Evolutionary conservation across 495 filamentous ascomycete genomes (phyloP).

Genomic region (Aspergillus saccharolyticus): DNA sequence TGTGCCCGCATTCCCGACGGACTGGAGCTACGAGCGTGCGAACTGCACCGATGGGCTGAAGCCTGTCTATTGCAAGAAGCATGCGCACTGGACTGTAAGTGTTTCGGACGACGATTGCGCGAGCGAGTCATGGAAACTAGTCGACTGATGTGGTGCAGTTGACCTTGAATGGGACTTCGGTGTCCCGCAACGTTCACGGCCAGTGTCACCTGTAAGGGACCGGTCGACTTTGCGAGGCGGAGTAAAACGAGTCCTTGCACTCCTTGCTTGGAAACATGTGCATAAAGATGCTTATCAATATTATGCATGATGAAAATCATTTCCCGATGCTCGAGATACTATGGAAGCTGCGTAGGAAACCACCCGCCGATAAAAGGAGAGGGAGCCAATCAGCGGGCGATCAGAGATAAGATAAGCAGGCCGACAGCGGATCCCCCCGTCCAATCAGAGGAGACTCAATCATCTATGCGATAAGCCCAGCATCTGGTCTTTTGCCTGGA

Average conservation of each 20-base stretch:
- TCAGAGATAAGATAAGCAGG: not conserved
- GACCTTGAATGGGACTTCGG: not conserved
- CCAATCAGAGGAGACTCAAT: not conserved
- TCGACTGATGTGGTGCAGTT: not conserved
- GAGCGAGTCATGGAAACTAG: no score
- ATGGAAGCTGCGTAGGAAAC: no score
- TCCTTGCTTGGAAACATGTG: not conserved
- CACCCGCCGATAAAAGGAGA: no score
- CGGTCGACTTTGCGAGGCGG: not conserved
- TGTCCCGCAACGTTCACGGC: not conserved
- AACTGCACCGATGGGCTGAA: not conserved
- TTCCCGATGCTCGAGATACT: no score
- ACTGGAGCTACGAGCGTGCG: not conserved
- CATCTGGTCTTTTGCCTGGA: not conserved
- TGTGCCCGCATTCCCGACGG: not conserved
- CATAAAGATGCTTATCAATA: not conserved
- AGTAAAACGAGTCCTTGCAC: no score
- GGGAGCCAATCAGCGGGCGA: no score
- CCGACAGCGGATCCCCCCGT: not conserved
- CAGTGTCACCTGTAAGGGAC: not conserved
- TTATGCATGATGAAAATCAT: no score
- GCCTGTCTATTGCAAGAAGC: slow-evolving; percentile 1
- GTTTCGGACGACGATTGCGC: not conserved
- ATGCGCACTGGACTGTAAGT: slow-evolving; percentile 3
- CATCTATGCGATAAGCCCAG: not conserved